Percentiles rank a stretch among this genome's conserved stretches.
Evolutionary conservation across 2,329 filamentous ascomycete genomes (phyloP).

Genomic region (Colletotrichum karsti): DNA sequence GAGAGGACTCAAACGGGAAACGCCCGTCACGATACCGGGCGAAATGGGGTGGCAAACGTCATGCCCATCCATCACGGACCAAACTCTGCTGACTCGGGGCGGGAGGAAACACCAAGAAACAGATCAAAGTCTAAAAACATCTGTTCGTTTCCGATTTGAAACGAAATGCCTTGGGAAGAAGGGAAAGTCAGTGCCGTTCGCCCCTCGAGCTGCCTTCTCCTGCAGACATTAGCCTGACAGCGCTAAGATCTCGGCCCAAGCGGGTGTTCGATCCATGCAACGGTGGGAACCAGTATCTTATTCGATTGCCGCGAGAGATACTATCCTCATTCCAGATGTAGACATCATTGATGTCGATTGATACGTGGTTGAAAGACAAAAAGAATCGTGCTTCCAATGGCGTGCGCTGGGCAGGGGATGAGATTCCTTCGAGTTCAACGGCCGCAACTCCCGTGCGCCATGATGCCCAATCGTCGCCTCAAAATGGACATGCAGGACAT

Average conservation of each 20-base stretch:
- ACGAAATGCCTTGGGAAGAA: neutral
- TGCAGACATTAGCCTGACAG: neutral
- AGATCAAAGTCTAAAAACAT: neutral
- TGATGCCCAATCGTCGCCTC: constrained; percentile 5
- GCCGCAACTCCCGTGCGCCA: neutral
- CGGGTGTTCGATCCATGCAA: constrained; percentile 14
- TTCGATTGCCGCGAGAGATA: neutral
- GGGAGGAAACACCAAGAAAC: neutral
- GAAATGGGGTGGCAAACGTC: neutral
- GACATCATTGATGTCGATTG: neutral
- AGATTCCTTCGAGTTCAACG: neutral
- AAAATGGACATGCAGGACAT: constrained; percentile 3
- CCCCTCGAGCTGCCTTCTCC: neutral
- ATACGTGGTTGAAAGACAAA: neutral
- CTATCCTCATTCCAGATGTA: neutral
- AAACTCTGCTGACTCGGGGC: neutral
- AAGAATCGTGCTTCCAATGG: neutral
- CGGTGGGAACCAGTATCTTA: neutral
- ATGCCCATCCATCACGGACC: neutral
- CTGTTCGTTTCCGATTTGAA: constrained; percentile 22
- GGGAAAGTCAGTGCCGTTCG: neutral
- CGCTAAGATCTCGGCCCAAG: constrained; percentile 17
- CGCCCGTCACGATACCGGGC: neutral
- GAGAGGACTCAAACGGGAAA: neutral
- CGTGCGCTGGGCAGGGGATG: neutral